Conservation (phyloP, 176 grass and related monocot species). For the Cymbopogon citratus region DNA sequence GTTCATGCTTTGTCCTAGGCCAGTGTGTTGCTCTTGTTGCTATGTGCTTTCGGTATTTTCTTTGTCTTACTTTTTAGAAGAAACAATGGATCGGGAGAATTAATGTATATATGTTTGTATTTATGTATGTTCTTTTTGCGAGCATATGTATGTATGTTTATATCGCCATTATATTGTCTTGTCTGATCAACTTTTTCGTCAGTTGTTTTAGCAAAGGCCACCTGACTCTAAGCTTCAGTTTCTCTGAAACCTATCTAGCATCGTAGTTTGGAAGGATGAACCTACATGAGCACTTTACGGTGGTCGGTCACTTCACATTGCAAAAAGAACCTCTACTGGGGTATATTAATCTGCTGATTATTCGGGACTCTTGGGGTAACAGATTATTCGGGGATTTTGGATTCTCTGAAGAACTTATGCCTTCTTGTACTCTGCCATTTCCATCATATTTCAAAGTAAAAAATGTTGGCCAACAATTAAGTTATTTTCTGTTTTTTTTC, state of each 20-base stretch:
- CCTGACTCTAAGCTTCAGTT: not conserved
- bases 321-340: not conserved
- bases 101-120: not conserved
- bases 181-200: not conserved
- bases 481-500: no score
- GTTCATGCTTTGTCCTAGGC: not conserved
- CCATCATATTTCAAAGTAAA: not conserved
- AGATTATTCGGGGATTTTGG: not conserved
- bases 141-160: not conserved
- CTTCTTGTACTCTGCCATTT: no score
- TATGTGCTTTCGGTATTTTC: not conserved
- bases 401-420: not conserved
- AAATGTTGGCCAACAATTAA: not conserved
- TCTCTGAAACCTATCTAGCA: not conserved
- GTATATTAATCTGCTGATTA: not conserved
- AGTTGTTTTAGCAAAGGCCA: not conserved
- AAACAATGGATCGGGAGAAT: not conserved
- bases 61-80: not conserved
- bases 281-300: not conserved
- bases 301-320: not conserved
- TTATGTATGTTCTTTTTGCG: no score
- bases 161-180: not conserved
- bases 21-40: not conserved
- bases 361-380: not conserved
- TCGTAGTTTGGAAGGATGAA: not conserved